Evolutionary conservation across 768 basidiomycete species (phyloP), one percentile per base, ranked within the genome.

Genomic region (Rhodosporidiobolus odoratus): DNA sequence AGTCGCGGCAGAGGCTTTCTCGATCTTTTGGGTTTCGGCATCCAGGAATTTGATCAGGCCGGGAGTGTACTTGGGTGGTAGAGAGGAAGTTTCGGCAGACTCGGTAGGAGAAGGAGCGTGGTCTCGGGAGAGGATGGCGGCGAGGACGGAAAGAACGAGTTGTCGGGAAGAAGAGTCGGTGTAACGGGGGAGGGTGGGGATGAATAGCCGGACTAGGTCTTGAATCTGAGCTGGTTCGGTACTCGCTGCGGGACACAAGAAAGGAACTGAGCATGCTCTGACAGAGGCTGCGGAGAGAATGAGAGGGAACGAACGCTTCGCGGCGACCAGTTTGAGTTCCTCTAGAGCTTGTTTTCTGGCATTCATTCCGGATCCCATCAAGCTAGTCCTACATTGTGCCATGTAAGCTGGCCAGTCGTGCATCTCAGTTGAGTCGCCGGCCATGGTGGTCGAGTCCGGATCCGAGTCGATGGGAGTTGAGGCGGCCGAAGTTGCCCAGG

Each of bases 171-270:
- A 77, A 4, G 83, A 78, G 78, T 94, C 92, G 53, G 85, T 81
- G 82, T 92, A 92, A 75, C 88, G 86, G 23, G 89, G 86, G 79
- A 91, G 89, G 0, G 89, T 92, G 61, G 86, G 80, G 2, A 87
- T 88, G 58, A 93, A 80, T 8, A 92, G 81, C 67, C 83, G 83
- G 79, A 93, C 88, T 34, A 92, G 76, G 76, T 91, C 90, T 45
- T 71, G 69, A 13, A 68, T 64, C 41, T 65, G 53, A 4, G 45
- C n/a, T 4, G 65, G 57, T 32, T 73, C 72, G 43, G 65, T 56
- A 1, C 30, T 38, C 1, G 72, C 65, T 65, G 34, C 16, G 13
- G 13, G 37, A 5, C 32, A n/a, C n/a, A 23, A 15, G 32, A 32
- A 27, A 0, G 25, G 25, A 35, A 10, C 4, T 21, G 12, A 9